phyloP scores from a whole-genome alignment of 2,329 filamentous ascomycete species.

The Beauveria sp. region DNA sequence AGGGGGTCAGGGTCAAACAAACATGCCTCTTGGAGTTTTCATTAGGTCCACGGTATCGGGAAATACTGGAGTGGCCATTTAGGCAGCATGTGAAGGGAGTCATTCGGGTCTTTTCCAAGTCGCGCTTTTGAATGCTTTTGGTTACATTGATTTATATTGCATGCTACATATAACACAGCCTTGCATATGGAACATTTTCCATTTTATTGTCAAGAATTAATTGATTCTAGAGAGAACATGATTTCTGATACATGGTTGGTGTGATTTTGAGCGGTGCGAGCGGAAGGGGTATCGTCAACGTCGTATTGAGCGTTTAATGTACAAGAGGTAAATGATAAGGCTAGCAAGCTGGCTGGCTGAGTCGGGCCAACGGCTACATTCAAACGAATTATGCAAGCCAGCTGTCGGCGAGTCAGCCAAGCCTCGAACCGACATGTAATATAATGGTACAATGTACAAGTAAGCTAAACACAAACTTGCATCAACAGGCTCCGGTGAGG shows the following conservation, averaged over 20 bases:
- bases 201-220: neutral
- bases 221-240: neutral
- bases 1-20: neutral
- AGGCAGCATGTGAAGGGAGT: conserved; percentile 24
- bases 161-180: conserved; percentile 6
- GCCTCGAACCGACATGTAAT: conserved; percentile 8
- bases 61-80: conserved; percentile 11
- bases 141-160: conserved; percentile 7
- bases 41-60: conserved; percentile 7
- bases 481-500: neutral
- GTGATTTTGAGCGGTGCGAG: neutral
- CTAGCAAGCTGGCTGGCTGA: neutral
- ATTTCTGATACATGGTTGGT: neutral
- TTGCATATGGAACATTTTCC: neutral
- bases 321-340: neutral
- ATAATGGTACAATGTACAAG: conserved; percentile 8
- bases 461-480: conserved; percentile 4
- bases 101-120: conserved; percentile 14
- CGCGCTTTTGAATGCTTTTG: conserved; percentile 2
- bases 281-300: conserved; percentile 6
- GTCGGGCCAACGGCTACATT: conserved; percentile 1
- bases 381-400: neutral
- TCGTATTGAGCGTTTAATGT: conserved; percentile 11
- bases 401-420: neutral
- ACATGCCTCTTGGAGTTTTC: neutral